Base-by-base conservation (phyloP, 2,329 filamentous ascomycete genomes). In the Madurella mycetomatis region DNA sequence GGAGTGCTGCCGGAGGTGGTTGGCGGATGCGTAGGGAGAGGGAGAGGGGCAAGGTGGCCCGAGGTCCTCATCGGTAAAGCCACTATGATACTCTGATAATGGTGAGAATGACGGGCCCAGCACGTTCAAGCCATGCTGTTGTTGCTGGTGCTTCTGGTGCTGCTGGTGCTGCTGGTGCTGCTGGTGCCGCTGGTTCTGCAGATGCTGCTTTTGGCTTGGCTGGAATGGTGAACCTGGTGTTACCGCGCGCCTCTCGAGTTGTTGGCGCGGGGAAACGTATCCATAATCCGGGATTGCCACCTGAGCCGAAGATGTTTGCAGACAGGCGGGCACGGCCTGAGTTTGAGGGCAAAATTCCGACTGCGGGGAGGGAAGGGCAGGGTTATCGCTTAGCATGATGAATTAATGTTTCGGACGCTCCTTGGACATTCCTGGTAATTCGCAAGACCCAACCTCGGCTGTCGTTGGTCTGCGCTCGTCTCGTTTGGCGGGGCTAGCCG, bases 381-480 rank as follows among this genome's bases (percentile, higher is more conserved):
- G 60, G 59, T 59, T 60, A 57, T 60, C 59, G 58, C 65, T 67
- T 70, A 70, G 69, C 70, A 72, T 72, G 62, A 67, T 64, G 65
- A 56, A 60, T 66, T 71, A 70, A 69, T 65, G 68, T 68, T 69
- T 70, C 64, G 67, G 63, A 57, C 55, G 58, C 58, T 51, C 61
- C 63, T 60, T 61, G 48, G 46, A 31, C 48, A 53, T 59, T 58
- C 62, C 60, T 58, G 59, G 56, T 25, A 41, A 47, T 47, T 51
- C 16, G 41, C 47, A 15, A 15, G 13, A 37, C 13, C 34, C 34
- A 37, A 37, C 13, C 11, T 11, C 34, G 34, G 34, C 4, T 37
- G 34, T 9, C 41, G 49, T 31, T 42, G 34, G 25, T 37, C 37
- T 37, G 40, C 46, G 48, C 49, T 45, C 41, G 51, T 51, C 42